phyloP scores from a whole-genome alignment of 306 rosid species.

The Prunus mume region DNA sequence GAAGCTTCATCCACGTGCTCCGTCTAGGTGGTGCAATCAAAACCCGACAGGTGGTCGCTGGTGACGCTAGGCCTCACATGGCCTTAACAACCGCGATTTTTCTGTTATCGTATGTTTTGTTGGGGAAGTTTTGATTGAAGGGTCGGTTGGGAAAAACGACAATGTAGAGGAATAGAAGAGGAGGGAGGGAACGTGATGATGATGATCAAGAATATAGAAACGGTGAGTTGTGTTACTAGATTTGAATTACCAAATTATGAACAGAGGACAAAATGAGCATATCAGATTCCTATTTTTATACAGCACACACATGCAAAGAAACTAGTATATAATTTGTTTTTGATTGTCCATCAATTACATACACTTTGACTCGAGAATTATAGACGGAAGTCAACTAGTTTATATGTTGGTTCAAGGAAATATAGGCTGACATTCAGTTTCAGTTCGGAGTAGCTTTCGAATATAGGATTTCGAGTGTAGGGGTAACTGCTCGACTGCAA shows the following conservation, averaged over 20 bases:
- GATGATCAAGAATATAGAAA: not conserved
- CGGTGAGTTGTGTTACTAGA: not conserved
- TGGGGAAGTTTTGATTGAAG: too few species aligned
- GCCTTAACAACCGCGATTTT: conserved; percentile 6
- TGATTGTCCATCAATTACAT: not conserved
- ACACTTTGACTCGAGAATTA: not conserved
- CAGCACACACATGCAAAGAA: not conserved
- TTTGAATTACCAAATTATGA: not conserved
- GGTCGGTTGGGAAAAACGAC: conserved; percentile 11
- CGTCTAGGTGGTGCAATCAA: not conserved
- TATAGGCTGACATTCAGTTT: too few species aligned
- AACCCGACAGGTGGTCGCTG: not conserved
- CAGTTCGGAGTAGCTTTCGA: too few species aligned
- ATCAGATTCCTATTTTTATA: too few species aligned
- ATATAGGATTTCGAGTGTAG: too few species aligned
- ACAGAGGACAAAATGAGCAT: not conserved
- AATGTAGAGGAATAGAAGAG: conserved; percentile 15
- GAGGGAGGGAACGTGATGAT: not conserved
- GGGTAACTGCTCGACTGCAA: not conserved
- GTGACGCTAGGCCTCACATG: conserved; percentile 24
- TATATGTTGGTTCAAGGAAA: too few species aligned
- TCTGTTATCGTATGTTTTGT: not conserved
- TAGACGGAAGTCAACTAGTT: not conserved
- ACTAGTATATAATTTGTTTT: not conserved
- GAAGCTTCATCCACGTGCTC: conserved; percentile 29